Evolutionary conservation across 2,329 filamentous ascomycete genomes (phyloP), one percentile per base, ranked within the genome.

Genomic region (Bretziella fagacearum): DNA sequence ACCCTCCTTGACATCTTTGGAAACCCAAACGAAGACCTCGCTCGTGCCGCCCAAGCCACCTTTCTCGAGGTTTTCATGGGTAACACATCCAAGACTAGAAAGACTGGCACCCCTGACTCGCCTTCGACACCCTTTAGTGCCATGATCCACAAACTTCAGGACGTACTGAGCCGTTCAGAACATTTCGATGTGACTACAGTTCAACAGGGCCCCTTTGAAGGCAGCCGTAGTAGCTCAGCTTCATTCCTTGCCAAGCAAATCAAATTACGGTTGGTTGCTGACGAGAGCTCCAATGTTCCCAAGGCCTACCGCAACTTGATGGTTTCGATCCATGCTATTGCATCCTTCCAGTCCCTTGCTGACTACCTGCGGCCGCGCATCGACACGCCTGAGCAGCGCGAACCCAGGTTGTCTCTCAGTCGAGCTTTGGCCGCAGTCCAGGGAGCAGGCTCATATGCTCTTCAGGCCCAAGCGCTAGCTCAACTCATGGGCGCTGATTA

Each of bases 181-280:
- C 87, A 96, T 66, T 98, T 96, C 56, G 91, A 98, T 59, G 89
- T 98, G 37, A 76, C 94, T 52, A 98, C 91, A 6, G 87, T 96
- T 47, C 85, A 93, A 60, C 83, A 93, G 52, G 93, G 93, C 55
- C 80, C 84, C 4, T 83, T 89, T 55, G 89, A 95, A 59, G 84
- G 81, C 46, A 93, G 84, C 54, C 78, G 87, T 50, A 93, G 81
- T 61, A 95, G 84, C 58, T 85, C 89, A 18, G 81, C 89, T 1
- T 93, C 89, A 1, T 95, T 98, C 87, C 71, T 98, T 4, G 87
- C 86, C 3, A 96, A 96, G 61, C 91, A 98, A 58, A 80, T 98
- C 27, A 77, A 89, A 27, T 72, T 98, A 37, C 87, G 85, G 55
- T 70, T 98, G 27, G 74, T 87, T 30, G 89, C 91, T 1, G 87